Conservation (phyloP, 768 basidiomycete genomes). For the Russula brevipes region DNA sequence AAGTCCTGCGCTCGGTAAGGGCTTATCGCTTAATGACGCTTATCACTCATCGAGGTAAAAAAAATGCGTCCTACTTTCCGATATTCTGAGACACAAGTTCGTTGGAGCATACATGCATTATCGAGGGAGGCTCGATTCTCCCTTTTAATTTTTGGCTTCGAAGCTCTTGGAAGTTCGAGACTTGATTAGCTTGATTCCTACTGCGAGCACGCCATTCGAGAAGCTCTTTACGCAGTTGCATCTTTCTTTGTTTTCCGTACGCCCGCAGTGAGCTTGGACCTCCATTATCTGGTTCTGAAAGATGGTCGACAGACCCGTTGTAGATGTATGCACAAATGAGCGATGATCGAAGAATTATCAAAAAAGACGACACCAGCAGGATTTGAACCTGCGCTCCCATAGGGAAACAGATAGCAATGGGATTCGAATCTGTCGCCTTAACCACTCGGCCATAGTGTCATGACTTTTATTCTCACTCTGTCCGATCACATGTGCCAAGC, state of each 20-base stretch:
- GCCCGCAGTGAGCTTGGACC: constrained; percentile 68
- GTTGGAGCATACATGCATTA: constrained; percentile 77
- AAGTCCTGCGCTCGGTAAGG: constrained; percentile 76
- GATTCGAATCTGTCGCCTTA: constrained; percentile 25
- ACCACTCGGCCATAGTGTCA: constrained; percentile 25
- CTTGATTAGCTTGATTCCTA: constrained; percentile 79
- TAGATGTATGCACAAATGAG: too few species aligned
- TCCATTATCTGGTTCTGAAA: constrained; percentile 30
- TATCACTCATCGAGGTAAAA: constrained; percentile 58
- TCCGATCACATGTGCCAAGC: not conserved
- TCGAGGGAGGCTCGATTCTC: constrained; percentile 88
- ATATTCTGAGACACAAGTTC: not conserved
- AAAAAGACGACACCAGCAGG: constrained; percentile 53
- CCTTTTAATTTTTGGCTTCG: constrained; percentile 89
- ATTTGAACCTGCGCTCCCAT: constrained; percentile 56
- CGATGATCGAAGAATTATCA: too few species aligned
- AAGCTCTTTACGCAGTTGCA: constrained; percentile 70
- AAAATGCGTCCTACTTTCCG: not conserved
- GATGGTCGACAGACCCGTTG: constrained; percentile 61
- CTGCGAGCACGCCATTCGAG: constrained; percentile 71
- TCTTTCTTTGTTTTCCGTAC: constrained; percentile 88
- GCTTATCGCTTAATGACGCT: constrained; percentile 57
- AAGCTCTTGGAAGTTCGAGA: constrained; percentile 81
- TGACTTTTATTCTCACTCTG: not conserved
- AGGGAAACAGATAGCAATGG: constrained; percentile 22